Percentiles rank a stretch among this genome's conserved stretches.
These are phyloP conservation scores for Pholiota conissans DNA, from an alignment of 768 basidiomycete genomes.

Conservation along the genomic window DNA sequence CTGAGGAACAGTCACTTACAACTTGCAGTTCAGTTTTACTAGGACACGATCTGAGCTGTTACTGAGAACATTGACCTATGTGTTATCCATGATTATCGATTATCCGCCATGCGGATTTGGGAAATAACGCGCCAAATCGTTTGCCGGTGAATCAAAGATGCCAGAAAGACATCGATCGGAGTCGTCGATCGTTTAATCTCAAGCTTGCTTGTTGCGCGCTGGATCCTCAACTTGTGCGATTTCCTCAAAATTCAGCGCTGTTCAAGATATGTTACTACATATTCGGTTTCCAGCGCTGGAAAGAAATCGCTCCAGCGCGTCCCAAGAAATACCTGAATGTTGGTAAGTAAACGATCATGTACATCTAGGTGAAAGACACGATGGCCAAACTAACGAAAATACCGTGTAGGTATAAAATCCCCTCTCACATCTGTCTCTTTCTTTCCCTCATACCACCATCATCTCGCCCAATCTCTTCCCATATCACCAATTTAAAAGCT, in stretches of 20 bases:
- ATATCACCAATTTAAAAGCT: too few relatives aligned
- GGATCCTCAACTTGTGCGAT: not conserved
- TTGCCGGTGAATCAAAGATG: not conserved
- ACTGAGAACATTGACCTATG: slow-evolving; percentile 17
- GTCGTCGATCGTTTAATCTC: too few relatives aligned
- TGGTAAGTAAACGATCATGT: not conserved
- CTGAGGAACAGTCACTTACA: slow-evolving; percentile 31
- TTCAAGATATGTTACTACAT: not conserved
- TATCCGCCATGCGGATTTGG: not conserved
- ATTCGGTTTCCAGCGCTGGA: not conserved
- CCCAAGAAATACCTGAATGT: not conserved
- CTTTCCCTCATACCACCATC: not conserved
- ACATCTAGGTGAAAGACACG: not conserved
- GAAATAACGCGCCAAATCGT: not conserved
- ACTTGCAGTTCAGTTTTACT: slow-evolving; percentile 16
- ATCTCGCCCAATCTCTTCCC: not conserved
- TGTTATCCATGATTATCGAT: not conserved
- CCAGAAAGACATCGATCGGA: not conserved
- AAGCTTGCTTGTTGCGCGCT: too few relatives aligned
- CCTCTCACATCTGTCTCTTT: not conserved
- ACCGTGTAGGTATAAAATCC: not conserved
- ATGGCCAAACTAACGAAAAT: not conserved
- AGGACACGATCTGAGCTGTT: not conserved
- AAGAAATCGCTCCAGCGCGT: not conserved
- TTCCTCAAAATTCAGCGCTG: not conserved